These are phyloP conservation scores for Hydrangea macrophylla DNA, from an alignment of 148 eudicot species.

Conservation along the genomic window DNA sequence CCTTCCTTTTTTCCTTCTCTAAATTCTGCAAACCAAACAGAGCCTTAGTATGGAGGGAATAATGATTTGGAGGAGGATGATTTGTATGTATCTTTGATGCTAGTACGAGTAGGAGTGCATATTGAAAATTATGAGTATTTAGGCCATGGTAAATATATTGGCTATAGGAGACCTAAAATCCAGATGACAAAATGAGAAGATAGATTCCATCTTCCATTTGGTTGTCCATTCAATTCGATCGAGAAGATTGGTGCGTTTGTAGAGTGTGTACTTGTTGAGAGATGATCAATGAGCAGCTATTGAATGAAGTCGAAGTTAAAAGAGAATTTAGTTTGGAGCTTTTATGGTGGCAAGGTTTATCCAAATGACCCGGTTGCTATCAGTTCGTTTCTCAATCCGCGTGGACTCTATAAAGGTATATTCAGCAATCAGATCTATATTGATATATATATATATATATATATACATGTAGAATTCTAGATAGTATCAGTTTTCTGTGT, in stretches of 20 bases:
- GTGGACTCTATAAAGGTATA: no score
- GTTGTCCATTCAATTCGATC: background rate
- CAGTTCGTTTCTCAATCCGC: no score
- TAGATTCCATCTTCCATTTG: background rate
- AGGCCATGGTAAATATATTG: background rate
- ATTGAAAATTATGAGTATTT: background rate
- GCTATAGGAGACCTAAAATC: background rate
- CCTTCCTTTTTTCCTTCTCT: no score
- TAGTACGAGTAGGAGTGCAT: background rate
- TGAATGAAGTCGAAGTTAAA: background rate
- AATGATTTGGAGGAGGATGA: background rate
- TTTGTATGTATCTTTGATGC: background rate
- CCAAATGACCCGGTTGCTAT: no score
- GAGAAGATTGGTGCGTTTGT: background rate
- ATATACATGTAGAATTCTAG: no score
- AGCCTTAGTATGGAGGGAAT: background rate
- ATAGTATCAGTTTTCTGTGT: no score
- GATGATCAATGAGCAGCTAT: slow-evolving; percentile 1
- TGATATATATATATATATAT: no score
- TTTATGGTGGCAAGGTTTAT: background rate
- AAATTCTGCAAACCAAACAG: no score
- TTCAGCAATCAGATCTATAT: no score
- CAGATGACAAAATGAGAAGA: background rate
- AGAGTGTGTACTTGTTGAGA: slow-evolving; percentile 3
- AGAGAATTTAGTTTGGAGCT: background rate